Base-by-base conservation (phyloP, 345 rosid species). In the Raphanus sativus region DNA sequence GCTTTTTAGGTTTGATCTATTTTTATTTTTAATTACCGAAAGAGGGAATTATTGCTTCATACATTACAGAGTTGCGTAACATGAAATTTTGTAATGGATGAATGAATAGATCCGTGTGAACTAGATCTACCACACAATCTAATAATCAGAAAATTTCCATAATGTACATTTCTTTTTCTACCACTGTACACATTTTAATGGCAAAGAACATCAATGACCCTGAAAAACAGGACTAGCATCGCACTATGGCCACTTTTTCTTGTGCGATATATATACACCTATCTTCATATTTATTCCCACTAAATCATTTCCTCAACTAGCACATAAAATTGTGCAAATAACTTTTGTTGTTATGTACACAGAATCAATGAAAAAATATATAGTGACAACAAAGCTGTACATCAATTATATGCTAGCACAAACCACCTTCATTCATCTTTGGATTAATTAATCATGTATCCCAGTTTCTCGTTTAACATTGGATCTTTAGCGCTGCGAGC, bases 371-470 rank as follows among this genome's bases (percentile, higher is more conserved):
- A 21, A 50, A 54, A 10, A 61, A 67, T 45, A 21, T 21, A 32
- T 17, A 10, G 32, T 4, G 2, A 75, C 62, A 67, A 34, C 64
- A 33, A 34, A 34, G 9, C 8, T 73, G 59, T 65, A 15, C 25
- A 10, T 34, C 56, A 62, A 28, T 4, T 3, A 29, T 21, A 21
- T 21, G 21, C 64, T 64, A 62, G 32, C 68, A 45, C 2, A 21
- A 32, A 33, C 25, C 42, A 25, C 36, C 59, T 26, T 36, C 29
- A 8, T 32, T 69, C 75, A 50, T 34, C 45, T 69, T 28, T 9
- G 13, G 45, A 62, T n/a, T 48, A 48, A 50, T 79, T 65, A 73
- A 78, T 78, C 77, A 8, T 67, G 77, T 50, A 59, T 73, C n/a
- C 36, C 65, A 11, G 75, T 13, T 63, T 79, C 75, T 28, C 15